phyloP scores from a whole-genome alignment of 139 green algal genomes.

The Asterochloris erici region DNA sequence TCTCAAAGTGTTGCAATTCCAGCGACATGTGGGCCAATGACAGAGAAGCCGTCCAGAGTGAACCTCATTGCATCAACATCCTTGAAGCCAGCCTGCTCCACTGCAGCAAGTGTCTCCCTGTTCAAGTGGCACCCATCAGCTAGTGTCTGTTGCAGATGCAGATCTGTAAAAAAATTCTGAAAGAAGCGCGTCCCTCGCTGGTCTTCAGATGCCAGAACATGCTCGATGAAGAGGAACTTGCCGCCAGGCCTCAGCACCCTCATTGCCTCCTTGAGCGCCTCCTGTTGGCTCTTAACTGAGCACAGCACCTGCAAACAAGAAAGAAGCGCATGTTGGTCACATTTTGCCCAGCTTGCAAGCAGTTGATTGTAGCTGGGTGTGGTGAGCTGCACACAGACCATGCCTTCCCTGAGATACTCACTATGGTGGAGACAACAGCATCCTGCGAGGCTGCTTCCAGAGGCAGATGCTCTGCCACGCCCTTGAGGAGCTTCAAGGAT shows the following conservation, averaged over 20 bases:
- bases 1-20: constrained; percentile 27
- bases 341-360: neutral
- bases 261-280: constrained; percentile 40
- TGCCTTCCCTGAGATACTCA: neutral
- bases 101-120: constrained; percentile 40
- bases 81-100: constrained; percentile 30
- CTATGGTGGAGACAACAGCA: constrained; percentile 60
- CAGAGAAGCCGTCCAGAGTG: constrained; percentile 26
- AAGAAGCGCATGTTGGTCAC: neutral
- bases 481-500: constrained; percentile 42
- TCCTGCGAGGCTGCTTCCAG: constrained; percentile 46
- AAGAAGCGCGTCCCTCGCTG: constrained; percentile 27
- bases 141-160: constrained; percentile 47
- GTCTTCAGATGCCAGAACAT: constrained; percentile 37
- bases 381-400: neutral
- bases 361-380: neutral
- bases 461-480: constrained; percentile 45
- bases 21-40: constrained; percentile 49
- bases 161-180: constrained; percentile 52
- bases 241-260: constrained; percentile 62
- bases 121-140: constrained; percentile 68
- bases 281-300: constrained; percentile 40
- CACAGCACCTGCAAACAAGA: constrained; percentile 49
- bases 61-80: constrained; percentile 26
- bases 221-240: constrained; percentile 63